Percentiles rank a stretch among this genome's conserved stretches.
Evolutionary conservation across 208 protist genomes (phyloP).

Genomic region (Acanthamoeba royreba): DNA sequence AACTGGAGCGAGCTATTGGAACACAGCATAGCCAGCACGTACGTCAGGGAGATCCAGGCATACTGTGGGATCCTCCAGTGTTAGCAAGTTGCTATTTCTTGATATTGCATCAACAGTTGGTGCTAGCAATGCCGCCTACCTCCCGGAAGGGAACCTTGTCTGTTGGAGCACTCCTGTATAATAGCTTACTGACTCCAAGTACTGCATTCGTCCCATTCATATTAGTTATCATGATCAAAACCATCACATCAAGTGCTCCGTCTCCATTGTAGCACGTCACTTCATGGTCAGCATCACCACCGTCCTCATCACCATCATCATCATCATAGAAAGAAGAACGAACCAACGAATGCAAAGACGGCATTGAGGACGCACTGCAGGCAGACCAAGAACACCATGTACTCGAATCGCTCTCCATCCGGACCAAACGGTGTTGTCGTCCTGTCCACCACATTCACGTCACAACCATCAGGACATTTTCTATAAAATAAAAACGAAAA

Average conservation of each 20-base stretch:
- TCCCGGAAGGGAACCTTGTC: neutral
- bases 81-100: too few relatives aligned
- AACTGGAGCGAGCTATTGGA: constrained; percentile 3
- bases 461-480: neutral
- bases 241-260: neutral
- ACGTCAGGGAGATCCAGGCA: neutral
- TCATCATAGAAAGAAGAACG: neutral
- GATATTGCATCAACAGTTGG: neutral
- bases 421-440: neutral
- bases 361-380: constrained; percentile 14
- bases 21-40: constrained; percentile 13
- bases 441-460: neutral
- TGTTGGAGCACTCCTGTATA: neutral
- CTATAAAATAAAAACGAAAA: neutral
- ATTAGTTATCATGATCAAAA: too few relatives aligned
- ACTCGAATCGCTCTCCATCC: neutral
- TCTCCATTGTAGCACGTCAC: neutral
- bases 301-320: too few relatives aligned
- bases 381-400: neutral
- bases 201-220: neutral
- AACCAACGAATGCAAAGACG: neutral
- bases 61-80: too few relatives aligned
- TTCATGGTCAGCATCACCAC: neutral
- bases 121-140: neutral
- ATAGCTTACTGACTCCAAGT: neutral